Percentiles rank a stretch among this genome's conserved stretches.
phyloP scores from a whole-genome alignment of 176 grass and related monocot genomes.

The Oryza brachyantha region DNA sequence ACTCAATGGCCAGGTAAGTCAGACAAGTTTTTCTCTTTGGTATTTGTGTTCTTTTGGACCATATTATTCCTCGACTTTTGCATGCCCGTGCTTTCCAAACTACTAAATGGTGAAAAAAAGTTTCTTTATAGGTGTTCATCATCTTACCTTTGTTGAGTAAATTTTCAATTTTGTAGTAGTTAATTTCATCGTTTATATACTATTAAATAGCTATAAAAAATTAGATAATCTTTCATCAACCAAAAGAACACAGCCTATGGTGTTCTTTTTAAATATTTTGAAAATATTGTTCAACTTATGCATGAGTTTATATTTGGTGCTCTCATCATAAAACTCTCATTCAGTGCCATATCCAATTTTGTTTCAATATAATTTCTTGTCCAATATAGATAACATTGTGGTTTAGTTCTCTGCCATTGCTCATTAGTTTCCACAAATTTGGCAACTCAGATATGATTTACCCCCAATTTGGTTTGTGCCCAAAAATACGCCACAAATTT shows the following conservation, averaged over 20 bases:
- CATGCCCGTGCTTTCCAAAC: too few relatives aligned
- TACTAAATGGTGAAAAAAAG: too few relatives aligned
- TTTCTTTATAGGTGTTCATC: too few relatives aligned
- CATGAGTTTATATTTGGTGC: slow-evolving; percentile 66
- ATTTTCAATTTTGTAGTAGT: too few relatives aligned
- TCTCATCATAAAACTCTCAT: slow-evolving; percentile 83
- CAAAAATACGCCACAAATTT: slow-evolving; percentile 1
- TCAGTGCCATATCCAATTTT: slow-evolving; percentile 42
- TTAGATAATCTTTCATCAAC: too few relatives aligned
- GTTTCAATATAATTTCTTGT: slow-evolving; percentile 2
- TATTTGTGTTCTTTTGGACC: too few relatives aligned
- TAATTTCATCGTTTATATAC: too few relatives aligned
- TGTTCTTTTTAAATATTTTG: neutral
- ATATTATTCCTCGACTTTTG: too few relatives aligned
- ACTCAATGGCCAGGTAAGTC: slow-evolving; percentile 86
- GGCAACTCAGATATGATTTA: neutral
- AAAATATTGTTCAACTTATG: neutral
- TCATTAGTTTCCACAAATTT: neutral
- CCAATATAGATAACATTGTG: neutral
- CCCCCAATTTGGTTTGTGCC: neutral
- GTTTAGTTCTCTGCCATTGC: neutral
- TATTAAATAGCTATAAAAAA: too few relatives aligned
- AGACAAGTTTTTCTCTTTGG: slow-evolving; percentile 7
- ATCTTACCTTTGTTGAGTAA: too few relatives aligned
- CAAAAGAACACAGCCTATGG: too few relatives aligned